Evolutionary conservation across 805 yeast genomes (phyloP).

Genomic region (Gaillardinia entomophila): DNA sequence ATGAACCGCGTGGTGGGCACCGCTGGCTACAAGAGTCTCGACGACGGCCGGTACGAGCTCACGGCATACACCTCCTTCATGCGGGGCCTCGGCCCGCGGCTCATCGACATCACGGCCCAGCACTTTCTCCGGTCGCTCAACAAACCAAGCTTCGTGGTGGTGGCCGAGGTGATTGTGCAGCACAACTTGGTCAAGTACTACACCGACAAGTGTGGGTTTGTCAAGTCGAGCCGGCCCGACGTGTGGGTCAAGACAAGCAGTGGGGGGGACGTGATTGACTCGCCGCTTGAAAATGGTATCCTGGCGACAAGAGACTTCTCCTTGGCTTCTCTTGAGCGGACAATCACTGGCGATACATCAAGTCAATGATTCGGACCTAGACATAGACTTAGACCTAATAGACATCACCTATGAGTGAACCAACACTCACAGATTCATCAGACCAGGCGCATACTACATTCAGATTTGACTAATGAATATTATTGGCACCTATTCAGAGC

Average conservation of each 20-base stretch:
- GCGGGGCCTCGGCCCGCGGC: conserved; percentile 29
- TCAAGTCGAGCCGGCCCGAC: conserved; percentile 14
- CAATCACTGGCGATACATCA: too few relatives aligned
- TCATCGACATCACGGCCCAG: conserved; percentile 18
- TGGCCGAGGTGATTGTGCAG: conserved; percentile 42
- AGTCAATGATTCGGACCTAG: too few relatives aligned
- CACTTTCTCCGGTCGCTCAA: conserved; percentile 9
- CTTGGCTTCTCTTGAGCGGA: background rate
- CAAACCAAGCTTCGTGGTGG: conserved; percentile 14
- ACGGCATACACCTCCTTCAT: conserved; percentile 51
- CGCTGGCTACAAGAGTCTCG: conserved; percentile 13
- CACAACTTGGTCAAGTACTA: conserved; percentile 47
- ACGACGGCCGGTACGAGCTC: conserved; percentile 25
- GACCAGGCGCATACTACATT: too few relatives aligned
- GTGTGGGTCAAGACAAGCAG: conserved; percentile 5
- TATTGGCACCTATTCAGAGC: too few relatives aligned
- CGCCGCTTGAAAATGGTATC: background rate
- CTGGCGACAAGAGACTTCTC: background rate
- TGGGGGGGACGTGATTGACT: conserved; percentile 8
- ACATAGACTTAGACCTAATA: too few relatives aligned
- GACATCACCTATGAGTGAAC: too few relatives aligned
- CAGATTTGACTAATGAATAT: too few relatives aligned
- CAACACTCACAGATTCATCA: too few relatives aligned
- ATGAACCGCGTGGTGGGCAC: conserved; percentile 22
- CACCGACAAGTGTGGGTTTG: conserved; percentile 32